Conservation (phyloP, 1,284 basidiomycete genomes). For the Polyporus tsugae region DNA sequence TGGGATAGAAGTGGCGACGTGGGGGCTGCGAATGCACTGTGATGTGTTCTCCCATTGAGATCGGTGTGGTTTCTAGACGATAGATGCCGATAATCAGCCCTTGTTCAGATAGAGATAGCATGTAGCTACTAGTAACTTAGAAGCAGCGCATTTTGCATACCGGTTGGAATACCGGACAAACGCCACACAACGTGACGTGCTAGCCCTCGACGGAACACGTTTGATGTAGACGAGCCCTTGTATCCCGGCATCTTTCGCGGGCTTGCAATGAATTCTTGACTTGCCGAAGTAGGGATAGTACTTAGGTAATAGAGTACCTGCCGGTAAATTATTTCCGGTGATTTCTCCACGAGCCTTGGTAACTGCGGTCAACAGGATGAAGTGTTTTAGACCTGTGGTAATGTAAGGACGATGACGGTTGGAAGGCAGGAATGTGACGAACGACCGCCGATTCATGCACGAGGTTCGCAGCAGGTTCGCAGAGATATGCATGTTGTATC, state of each 20-base stretch:
- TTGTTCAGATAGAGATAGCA: not conserved
- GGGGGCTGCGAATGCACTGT: not conserved
- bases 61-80: not conserved
- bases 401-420: not conserved
- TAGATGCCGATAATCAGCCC: conserved; percentile 4
- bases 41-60: not conserved
- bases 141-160: conserved; percentile 4
- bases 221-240: not conserved
- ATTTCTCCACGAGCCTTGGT: not conserved
- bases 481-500: not conserved
- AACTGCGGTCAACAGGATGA: not conserved
- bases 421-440: not conserved
- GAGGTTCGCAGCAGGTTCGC: not conserved
- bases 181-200: not conserved
- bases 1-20: not conserved
- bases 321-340: conserved; percentile 2
- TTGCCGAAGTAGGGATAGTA: conserved; percentile 7
- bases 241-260: conserved; percentile 6
- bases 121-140: not conserved
- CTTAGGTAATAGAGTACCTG: not conserved
- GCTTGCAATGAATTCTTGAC: not conserved
- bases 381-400: not conserved
- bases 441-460: not conserved
- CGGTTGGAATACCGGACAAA: not conserved
- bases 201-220: not conserved